Base-by-base conservation (phyloP, 2,329 filamentous ascomycete species). In the Colletotrichum costaricense region DNA sequence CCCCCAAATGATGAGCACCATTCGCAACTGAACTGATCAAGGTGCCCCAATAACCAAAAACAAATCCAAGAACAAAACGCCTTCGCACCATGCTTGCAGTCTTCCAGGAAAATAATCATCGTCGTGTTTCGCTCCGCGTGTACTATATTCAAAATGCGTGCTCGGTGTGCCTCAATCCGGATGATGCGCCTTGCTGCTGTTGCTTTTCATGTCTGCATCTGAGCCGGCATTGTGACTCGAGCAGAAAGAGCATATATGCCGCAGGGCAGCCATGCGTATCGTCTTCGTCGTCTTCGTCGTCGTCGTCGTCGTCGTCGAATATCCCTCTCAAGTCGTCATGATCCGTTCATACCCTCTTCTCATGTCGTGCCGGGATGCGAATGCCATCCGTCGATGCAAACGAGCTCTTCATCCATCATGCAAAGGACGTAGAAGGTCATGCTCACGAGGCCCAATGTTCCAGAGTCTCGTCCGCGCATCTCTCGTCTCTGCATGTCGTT, bases 301-400 rank as follows among this genome's bases (percentile, higher is more conserved):
- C 2, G 33, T 55, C 55, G 28, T 64, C 26, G 60, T 52, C 35
- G 14, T 26, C 24, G 24, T 42, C 33, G 49, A 35, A 28, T 62
- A 54, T 52, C 33, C 49, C 28, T 38, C 58, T 63, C 35, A 8
- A 28, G 4, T 64, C 22, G 33, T 30, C 38, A 24, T 14, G 14
- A 30, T 35, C 49, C 57, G 19, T 62, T 46, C 16, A 38, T 52
- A 19, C 35, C 60, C 16, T 46, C 49, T 5, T 16, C 22, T 60
- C 64, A 55, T 59, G 56, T 42, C 49, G 54, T 69, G 55, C 56
- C 35, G 5, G 42, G 46, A 67, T 57, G 56, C 63, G 62, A 14
- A 42, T 35, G 14, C 16, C 38, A 42, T 2, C 7, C 5, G 14
- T 42, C 14, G 14, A 1, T 42, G 38, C 16, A 42, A 16, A 19